Base-by-base conservation (phyloP, 768 basidiomycete species). In the Clavulina sp. region DNA sequence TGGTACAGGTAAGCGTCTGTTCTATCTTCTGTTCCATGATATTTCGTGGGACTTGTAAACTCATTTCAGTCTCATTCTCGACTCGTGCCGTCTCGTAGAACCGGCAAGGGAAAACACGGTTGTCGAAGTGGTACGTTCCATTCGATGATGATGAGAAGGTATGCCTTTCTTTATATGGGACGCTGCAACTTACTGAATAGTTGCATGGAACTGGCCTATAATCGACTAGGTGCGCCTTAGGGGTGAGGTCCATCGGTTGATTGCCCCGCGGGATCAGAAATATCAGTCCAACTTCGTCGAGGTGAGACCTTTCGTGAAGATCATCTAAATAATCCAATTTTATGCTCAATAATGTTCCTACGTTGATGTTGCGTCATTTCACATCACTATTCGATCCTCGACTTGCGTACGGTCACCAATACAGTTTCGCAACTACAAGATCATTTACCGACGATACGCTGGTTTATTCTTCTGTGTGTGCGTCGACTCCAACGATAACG, bases 91-190 rank as follows among this genome's bases (percentile, higher is more conserved):
- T n/a, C n/a, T n/a, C 40, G 3, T 58, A 97, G 91, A 97, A 97
- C 64, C 80, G 93, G 36, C 95, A 99, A 69, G 95, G 95, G 18
- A 99, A 99, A 70, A 97, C 93, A 2, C 74, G 95, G 52, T 66
- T 97, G 48, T 91, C 88, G 6, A 97, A 97, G 67, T 99, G 93
- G 93, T 97, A 97, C 69, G 87, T 87, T 26, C 95, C 95, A 1
- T 97, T 91, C 59, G 92, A 96, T 59, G 95, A 99, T 62, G 95
- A 99, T 59, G 95, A 97, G 73, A 99, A 97, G 80, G 88, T 87
- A 48, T 44, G 65, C 48, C 7, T n/a, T n/a, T n/a, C n/a, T 21
- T 49, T 47, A 34, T 47, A 36, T 48, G 4, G 21, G 6, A 30
- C 30, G 38, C 31, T 31, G n/a, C n/a, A n/a, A 26, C 32, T 16